Conservation (phyloP, 306 rosid species). For the Styphnolobium japonicum region DNA sequence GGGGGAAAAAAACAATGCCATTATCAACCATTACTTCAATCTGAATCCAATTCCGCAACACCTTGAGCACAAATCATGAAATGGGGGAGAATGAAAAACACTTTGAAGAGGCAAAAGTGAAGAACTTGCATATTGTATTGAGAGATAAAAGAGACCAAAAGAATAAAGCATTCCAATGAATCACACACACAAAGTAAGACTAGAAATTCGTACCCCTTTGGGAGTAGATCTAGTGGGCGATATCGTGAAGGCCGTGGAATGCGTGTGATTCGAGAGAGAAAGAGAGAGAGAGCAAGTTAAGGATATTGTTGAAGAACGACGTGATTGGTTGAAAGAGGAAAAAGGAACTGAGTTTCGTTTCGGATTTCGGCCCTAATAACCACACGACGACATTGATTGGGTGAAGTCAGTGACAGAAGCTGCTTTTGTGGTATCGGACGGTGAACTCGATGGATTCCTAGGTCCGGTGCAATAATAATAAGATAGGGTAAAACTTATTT, state of each 20-base stretch:
- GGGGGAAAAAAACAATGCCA: too few relatives aligned
- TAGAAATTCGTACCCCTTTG: neutral
- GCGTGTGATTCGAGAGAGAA: neutral
- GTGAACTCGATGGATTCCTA: too few relatives aligned
- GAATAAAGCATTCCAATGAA: neutral
- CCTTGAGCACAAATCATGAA: neutral
- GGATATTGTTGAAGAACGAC: neutral
- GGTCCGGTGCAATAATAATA: too few relatives aligned
- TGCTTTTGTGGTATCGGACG: too few relatives aligned
- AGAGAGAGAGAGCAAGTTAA: neutral
- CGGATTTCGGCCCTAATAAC: too few relatives aligned
- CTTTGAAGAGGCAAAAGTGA: neutral
- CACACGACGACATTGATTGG: too few relatives aligned
- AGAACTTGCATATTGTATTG: neutral
- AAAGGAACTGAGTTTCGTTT: neutral
- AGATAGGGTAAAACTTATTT: too few relatives aligned
- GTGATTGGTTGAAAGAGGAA: neutral
- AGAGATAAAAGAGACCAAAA: neutral
- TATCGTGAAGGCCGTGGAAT: neutral
- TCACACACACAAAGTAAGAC: neutral
- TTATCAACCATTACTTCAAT: neutral
- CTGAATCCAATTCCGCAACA: neutral
- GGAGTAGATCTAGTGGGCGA: slow-evolving; percentile 21
- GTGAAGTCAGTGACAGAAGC: too few relatives aligned
- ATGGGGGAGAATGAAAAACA: neutral